phyloP scores from a whole-genome alignment of 345 rosid genomes.

The Aquilaria yunnanensis region DNA sequence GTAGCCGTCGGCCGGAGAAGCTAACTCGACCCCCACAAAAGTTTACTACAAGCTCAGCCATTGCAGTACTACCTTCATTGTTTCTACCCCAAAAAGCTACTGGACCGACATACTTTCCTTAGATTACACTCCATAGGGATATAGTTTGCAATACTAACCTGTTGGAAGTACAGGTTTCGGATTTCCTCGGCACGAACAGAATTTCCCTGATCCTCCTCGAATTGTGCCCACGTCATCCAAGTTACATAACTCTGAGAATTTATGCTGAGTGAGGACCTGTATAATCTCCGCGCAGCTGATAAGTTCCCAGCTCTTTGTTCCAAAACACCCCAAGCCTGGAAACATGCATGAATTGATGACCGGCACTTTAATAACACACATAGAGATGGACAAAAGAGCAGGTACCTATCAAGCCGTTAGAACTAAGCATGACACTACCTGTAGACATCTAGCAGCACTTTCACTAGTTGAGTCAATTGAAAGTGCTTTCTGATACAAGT shows the following conservation, averaged over 20 bases:
- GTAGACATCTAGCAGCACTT: slow-evolving; percentile 90
- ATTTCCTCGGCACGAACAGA: slow-evolving; percentile 91
- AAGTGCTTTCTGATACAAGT: slow-evolving; percentile 71
- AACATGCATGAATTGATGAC: background rate
- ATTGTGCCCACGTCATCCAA: slow-evolving; percentile 97
- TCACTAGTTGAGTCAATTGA: slow-evolving; percentile 67
- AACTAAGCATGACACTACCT: slow-evolving; percentile 36
- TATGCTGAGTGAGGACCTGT: slow-evolving; percentile 72
- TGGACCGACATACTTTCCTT: no score
- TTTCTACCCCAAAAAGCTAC: no score
- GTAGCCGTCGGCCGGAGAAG: no score
- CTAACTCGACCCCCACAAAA: no score
- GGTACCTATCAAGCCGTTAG: background rate
- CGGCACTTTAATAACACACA: no score
- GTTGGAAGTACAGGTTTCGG: slow-evolving; percentile 87
- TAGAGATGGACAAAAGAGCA: no score
- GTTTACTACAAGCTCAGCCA: no score
- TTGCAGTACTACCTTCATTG: no score
- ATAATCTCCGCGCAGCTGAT: slow-evolving; percentile 82
- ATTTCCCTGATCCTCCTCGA: slow-evolving; percentile 97
- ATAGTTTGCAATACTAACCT: slow-evolving; percentile 38
- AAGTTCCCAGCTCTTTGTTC: slow-evolving; percentile 87
- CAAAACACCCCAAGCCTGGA: slow-evolving; percentile 95
- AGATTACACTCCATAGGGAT: background rate
- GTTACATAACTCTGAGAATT: slow-evolving; percentile 91